Percentiles rank a stretch among this genome's conserved stretches.
Evolutionary conservation across 176 grass and related monocot species (phyloP).

Genomic region (Secale cereale): DNA sequence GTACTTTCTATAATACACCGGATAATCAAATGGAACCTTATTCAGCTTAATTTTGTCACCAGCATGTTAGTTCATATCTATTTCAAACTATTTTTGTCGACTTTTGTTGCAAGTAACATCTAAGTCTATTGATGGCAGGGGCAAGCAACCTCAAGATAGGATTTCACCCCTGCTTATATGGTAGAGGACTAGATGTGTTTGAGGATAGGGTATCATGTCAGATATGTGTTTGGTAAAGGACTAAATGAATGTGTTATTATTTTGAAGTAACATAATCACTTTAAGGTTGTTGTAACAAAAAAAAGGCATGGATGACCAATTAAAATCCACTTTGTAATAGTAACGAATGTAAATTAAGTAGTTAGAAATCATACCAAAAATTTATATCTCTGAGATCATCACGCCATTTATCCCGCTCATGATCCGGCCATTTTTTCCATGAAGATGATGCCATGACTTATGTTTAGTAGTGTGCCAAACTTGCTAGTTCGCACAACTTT

Average conservation of each 20-base stretch:
- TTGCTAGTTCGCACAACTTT: neutral
- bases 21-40: too few relatives aligned
- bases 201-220: neutral
- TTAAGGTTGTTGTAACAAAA: neutral
- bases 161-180: too few relatives aligned
- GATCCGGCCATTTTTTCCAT: neutral
- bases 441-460: neutral
- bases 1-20: too few relatives aligned
- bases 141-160: too few relatives aligned
- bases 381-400: neutral
- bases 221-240: neutral
- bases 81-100: neutral
- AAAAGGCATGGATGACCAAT: neutral
- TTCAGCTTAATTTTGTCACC: too few relatives aligned
- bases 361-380: constrained; percentile 13
- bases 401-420: neutral
- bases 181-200: too few relatives aligned
- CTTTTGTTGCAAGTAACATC: neutral
- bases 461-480: neutral
- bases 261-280: neutral
- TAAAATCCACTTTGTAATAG: neutral
- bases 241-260: neutral
- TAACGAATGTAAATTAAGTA: neutral
- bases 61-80: neutral
- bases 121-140: neutral